Evolutionary conservation across 495 filamentous ascomycete genomes (phyloP).

Genomic region (Entonaema liquescens): DNA sequence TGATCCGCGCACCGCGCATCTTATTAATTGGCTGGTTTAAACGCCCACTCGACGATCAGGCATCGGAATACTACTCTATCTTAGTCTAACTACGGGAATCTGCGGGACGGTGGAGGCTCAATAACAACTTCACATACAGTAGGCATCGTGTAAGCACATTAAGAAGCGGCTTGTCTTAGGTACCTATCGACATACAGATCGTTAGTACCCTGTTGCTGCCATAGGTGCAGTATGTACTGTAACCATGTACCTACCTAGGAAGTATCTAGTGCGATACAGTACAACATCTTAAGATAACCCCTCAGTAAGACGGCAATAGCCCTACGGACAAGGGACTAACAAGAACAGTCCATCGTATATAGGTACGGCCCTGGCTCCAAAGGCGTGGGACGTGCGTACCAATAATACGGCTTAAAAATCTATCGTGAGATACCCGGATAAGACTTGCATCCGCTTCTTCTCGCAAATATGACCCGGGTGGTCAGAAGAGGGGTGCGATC

Average conservation of each 20-base stretch:
- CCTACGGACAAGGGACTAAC: neutral
- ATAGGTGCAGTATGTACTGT: neutral
- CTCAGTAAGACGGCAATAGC: neutral
- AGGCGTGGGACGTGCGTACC: neutral
- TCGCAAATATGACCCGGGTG: neutral
- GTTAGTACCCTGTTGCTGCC: neutral
- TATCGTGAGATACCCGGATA: neutral
- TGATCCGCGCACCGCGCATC: too few relatives aligned
- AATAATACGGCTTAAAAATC: neutral
- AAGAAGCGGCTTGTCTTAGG: too few relatives aligned
- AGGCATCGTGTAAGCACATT: too few relatives aligned
- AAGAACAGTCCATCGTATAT: too few relatives aligned
- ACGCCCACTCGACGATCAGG: too few relatives aligned
- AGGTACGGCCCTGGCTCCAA: neutral
- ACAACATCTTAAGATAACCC: neutral
- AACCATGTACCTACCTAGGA: neutral
- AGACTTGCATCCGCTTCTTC: neutral
- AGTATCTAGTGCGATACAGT: neutral
- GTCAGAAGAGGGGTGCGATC: neutral
- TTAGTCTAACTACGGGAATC: too few relatives aligned
- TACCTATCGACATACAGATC: too few relatives aligned
- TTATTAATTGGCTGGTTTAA: too few relatives aligned
- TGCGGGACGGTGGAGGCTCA: too few relatives aligned
- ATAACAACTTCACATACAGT: too few relatives aligned
- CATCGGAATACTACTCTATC: too few relatives aligned